A percentile compares a stretch with the other conserved stretches of the same genome.
These are phyloP conservation scores for Smittium culicis DNA, from an alignment of 371 early-diverging fungal species.

Conservation along the genomic window DNA sequence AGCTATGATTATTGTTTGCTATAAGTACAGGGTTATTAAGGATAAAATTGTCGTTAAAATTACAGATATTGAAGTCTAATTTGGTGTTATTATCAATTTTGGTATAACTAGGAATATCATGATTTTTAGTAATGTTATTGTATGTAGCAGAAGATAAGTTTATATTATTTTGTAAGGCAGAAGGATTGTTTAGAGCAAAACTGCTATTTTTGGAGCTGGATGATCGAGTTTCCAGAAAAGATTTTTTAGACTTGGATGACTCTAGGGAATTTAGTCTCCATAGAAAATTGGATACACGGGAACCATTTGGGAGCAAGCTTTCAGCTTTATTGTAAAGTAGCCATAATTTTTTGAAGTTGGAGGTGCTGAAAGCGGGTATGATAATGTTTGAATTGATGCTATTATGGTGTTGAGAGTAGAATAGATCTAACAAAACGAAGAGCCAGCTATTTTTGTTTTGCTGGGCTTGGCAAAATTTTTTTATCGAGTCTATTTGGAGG, in stretches of 20 bases:
- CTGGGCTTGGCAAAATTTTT: background rate
- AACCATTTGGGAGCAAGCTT: slow-evolving; percentile 4
- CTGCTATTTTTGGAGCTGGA: background rate
- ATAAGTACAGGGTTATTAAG: background rate
- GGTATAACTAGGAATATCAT: background rate
- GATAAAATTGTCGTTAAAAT: background rate
- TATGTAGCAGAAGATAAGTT: background rate
- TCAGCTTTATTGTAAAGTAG: background rate
- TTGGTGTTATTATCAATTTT: background rate
- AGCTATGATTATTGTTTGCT: background rate
- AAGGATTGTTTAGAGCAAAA: background rate
- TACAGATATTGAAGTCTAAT: background rate
- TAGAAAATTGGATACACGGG: slow-evolving; percentile 2
- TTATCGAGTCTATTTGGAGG: background rate
- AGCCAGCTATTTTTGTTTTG: background rate
- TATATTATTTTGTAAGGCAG: background rate
- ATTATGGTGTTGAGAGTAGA: background rate
- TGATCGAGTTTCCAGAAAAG: background rate
- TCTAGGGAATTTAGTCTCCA: slow-evolving; percentile 6
- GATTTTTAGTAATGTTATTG: background rate
- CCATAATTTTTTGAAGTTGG: slow-evolving; percentile 4
- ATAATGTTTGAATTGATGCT: background rate
- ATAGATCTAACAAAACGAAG: background rate
- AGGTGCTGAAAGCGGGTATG: background rate
- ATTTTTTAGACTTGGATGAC: background rate